Conservation (phyloP, 2,329 filamentous ascomycete genomes). For the Claviceps arundinis region DNA sequence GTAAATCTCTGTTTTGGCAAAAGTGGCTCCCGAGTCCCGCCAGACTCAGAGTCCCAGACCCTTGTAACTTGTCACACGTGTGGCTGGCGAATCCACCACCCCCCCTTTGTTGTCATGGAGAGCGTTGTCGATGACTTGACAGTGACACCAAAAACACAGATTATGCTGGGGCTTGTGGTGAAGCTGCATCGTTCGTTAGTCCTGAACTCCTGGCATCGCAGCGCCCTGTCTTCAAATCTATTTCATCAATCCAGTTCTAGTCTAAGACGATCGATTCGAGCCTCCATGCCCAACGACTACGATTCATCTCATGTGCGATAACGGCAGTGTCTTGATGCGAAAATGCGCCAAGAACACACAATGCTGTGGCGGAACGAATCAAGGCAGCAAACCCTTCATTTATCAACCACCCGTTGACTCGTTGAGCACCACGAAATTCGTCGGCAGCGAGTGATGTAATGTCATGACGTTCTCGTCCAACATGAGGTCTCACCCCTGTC, state of each 20-base stretch:
- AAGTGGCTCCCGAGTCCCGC: neutral
- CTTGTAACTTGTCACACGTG: neutral
- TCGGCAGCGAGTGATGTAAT: neutral
- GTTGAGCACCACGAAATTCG: neutral
- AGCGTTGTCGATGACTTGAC: neutral
- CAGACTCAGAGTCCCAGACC: no score
- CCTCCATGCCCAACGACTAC: neutral
- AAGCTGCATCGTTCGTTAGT: no score
- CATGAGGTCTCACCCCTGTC: constrained; percentile 2
- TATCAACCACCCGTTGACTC: no score
- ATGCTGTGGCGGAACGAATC: no score
- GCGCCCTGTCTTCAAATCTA: neutral
- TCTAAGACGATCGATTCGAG: neutral
- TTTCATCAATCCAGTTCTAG: neutral
- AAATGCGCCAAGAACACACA: neutral
- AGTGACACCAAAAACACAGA: neutral
- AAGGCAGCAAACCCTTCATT: no score
- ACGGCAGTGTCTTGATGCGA: neutral
- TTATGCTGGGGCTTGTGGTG: no score
- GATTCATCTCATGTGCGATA: neutral
- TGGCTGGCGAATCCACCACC: neutral
- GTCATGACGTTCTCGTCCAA: neutral
- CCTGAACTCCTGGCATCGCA: neutral
- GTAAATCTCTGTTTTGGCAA: neutral
- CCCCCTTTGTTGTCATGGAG: neutral